Evolutionary conservation across 495 filamentous ascomycete genomes (phyloP), one percentile per base, ranked within the genome.

Genomic region (Chaetomium tenue): DNA sequence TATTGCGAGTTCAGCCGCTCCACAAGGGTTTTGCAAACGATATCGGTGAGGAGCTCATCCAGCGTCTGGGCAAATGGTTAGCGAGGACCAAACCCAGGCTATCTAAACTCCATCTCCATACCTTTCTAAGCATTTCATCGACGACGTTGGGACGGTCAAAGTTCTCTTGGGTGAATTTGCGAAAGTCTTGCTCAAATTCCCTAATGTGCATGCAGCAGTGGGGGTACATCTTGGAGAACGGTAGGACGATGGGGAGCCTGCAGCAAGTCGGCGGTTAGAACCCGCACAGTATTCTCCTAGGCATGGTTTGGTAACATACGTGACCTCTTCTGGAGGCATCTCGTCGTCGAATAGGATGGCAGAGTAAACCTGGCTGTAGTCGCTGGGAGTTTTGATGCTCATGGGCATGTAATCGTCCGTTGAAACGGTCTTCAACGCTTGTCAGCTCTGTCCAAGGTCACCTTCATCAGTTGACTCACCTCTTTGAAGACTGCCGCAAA

Each of bases 341-440:
- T 94, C 91, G 50, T 91, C 92, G 11, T 82, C 88, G 72, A 94
- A 97, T 92, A 93, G 98, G 74, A 87, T 93, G 59, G 97, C 91
- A 61, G 89, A 91, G 67, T 96, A 85, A 26, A 99, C 93, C 70
- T 96, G 95, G 65, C 96, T 90, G 73, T 95, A 97, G 69, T 97
- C 92, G 62, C 95, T 92, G n/a, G 82, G 67, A 26, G 87, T 90
- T 64, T 89, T 87, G 69, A 97, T 95, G 7, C 90, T 88, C 95
- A 99, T 98, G 22, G 95, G 95, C 93, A 98, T 97, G 76, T 98
- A 99, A 73, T 99, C 94, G 73, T 99, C 94, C 15, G 92, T 96
- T 13, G 88, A 90, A 30, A 99, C 91, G 74, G 97, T 96, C 87
- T 94, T 87, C 68, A 84, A 33, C 89, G 80, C 47, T 88, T 79